Evolutionary conservation across 1,139 yeast species (phyloP), one percentile per base, ranked within the genome.

Genomic region (Nematodospora anomalae): DNA sequence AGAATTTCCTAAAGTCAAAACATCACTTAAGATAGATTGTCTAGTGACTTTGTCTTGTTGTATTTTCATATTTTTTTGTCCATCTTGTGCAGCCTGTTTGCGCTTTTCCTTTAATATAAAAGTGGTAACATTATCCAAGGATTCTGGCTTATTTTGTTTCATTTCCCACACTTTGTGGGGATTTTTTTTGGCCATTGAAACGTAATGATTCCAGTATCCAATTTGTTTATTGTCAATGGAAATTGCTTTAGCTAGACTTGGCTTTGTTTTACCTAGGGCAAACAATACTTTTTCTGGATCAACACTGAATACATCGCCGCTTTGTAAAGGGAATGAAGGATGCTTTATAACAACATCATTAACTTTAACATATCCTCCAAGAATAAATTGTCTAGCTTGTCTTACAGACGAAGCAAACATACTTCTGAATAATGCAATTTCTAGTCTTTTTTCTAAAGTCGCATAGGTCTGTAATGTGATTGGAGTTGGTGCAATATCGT

Each of bases 361-460:
- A 24, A 92, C 97, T 46, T 72, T 68, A 12, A 92, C 98, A 49
- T 83, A 74, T 1, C 96, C 96, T 36, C 80, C 81, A 18, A 86
- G 64, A 42, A 92, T 82, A 53, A 85, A 89, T 57, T 86, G 90
- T 49, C 96, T 79, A 2, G 98, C 96, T 62, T 92, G 97, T 71
- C 97, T 81, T 6, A 88, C 79, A 6, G 96, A 86, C 5, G 96
- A 79, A 4, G 98, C 96, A 67, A 92, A 90, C 84, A 92, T 74
- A 25, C 97, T 74, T 61, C 98, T 79, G 66, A 87, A 92, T 9
- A 92, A 54, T 1, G 97, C 97, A 56, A 83, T 78, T 58, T 92
- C 98, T 28, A 92, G 73, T 56, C 98, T 74, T 57, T 83, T 84
- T 58, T 92, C 98, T 44, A 94, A 67, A 3, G 82, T 81, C 4